Evolutionary conservation across 352 stramenopile genomes (phyloP).

Genomic region (Phytophthora pluvialis): DNA sequence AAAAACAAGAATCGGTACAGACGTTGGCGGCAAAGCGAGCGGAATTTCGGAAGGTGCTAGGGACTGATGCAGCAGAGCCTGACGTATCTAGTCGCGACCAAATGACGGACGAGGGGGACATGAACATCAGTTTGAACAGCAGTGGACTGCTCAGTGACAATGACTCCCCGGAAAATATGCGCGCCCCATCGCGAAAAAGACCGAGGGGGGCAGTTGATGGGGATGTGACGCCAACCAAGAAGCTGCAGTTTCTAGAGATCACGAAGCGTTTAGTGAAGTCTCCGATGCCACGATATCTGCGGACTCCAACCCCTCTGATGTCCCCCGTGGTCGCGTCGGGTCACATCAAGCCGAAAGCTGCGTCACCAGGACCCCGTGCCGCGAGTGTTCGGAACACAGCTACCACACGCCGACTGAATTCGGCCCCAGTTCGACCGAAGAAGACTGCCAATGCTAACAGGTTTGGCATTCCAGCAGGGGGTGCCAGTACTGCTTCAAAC

Average conservation of each 20-base stretch:
- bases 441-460: constrained; percentile 48
- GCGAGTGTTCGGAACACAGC: constrained; percentile 25
- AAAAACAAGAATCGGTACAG: constrained; percentile 41
- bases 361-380: constrained; percentile 26
- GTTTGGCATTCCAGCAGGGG: constrained; percentile 41
- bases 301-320: constrained; percentile 41
- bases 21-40: constrained; percentile 48
- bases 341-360: constrained; percentile 29
- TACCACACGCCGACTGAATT: constrained; percentile 46
- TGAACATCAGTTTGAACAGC: constrained; percentile 48
- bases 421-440: constrained; percentile 45
- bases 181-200: constrained; percentile 38
- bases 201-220: constrained; percentile 15
- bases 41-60: constrained; percentile 56
- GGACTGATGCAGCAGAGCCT: constrained; percentile 18
- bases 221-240: constrained; percentile 41
- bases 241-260: constrained; percentile 51
- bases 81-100: constrained; percentile 19
- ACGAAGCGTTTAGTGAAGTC: constrained; percentile 50
- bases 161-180: constrained; percentile 40
- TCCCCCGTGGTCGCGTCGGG: constrained; percentile 37
- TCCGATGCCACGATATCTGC: constrained; percentile 46
- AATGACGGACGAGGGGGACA: constrained; percentile 34
- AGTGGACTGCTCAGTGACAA: constrained; percentile 37
- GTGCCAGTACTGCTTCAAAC: constrained; percentile 14